Percentiles rank a stretch among this genome's conserved stretches.
Conservation (phyloP, 768 basidiomycete species). For the Infundibulicybe gibba region DNA sequence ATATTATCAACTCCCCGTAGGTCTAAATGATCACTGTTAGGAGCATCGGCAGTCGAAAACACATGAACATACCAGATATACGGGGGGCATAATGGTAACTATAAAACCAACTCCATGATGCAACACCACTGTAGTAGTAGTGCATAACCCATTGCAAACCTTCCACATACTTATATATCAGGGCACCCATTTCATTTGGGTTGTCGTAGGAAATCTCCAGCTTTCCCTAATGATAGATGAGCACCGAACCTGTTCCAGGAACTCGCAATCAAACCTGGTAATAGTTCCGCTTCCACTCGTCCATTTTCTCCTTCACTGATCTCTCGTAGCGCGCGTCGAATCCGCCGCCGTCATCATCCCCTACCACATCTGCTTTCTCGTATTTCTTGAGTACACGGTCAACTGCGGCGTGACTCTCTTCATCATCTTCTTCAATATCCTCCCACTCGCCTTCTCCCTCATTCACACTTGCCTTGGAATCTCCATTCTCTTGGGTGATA, state of each 20-base stretch:
- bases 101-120: slow-evolving; percentile 99
- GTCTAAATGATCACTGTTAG: slow-evolving; percentile 23
- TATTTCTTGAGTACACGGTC: slow-evolving; percentile 87
- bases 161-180: slow-evolving; percentile 83
- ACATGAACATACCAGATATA: slow-evolving; percentile 70
- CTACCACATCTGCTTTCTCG: slow-evolving; percentile 73
- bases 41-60: background rate
- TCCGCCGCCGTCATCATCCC: slow-evolving; percentile 66
- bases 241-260: background rate
- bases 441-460: slow-evolving; percentile 52
- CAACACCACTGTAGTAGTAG: slow-evolving; percentile 96
- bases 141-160: slow-evolving; percentile 99
- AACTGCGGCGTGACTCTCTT: slow-evolving; percentile 69
- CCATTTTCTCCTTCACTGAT: slow-evolving; percentile 78
- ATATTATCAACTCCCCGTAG: slow-evolving; percentile 73
- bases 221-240: slow-evolving; percentile 60
- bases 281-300: slow-evolving; percentile 88
- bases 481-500: slow-evolving; percentile 25
- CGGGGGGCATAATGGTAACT: slow-evolving; percentile 97
- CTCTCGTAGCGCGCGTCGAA: slow-evolving; percentile 80
- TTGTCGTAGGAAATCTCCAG: slow-evolving; percentile 76
- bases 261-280: slow-evolving; percentile 59
- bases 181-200: slow-evolving; percentile 60
- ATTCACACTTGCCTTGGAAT: slow-evolving; percentile 26
- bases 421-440: slow-evolving; percentile 55